Evolutionary conservation across 768 basidiomycete species (phyloP).

Genomic region (Kondoa malvinella): DNA sequence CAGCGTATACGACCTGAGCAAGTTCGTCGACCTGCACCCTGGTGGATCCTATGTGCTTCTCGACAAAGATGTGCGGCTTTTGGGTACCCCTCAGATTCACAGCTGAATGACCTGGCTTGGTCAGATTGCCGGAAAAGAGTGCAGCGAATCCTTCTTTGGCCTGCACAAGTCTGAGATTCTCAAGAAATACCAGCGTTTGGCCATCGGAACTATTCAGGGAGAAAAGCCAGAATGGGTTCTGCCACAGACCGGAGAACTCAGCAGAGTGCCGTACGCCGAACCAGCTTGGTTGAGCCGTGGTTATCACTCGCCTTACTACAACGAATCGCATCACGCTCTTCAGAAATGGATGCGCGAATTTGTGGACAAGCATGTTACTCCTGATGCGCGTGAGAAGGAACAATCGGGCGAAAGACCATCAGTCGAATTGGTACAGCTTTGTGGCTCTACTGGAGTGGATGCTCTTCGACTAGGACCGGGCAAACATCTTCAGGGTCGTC

Average conservation of each 20-base stretch:
- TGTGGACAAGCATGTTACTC: constrained; percentile 49
- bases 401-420: constrained; percentile 77
- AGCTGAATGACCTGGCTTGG: neutral
- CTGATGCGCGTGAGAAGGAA: constrained; percentile 63
- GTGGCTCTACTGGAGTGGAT: constrained; percentile 56
- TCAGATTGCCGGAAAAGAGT: constrained; percentile 39
- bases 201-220: constrained; percentile 12
- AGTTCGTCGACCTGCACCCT: constrained; percentile 60
- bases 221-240: constrained; percentile 23
- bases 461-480: constrained; percentile 87
- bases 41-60: constrained; percentile 32
- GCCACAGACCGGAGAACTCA: constrained; percentile 44
- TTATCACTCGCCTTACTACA: constrained; percentile 63
- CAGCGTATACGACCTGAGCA: constrained; percentile 43
- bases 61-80: neutral
- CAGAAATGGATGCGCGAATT: constrained; percentile 50
- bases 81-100: neutral
- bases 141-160: constrained; percentile 48
- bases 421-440: constrained; percentile 55
- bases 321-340: constrained; percentile 50
- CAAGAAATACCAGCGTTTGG: constrained; percentile 19
- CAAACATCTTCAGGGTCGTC: constrained; percentile 64
- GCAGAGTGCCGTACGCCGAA: constrained; percentile 70
- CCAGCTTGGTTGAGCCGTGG: constrained; percentile 52
- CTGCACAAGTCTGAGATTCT: constrained; percentile 77